Evolutionary conservation across 1,139 yeast genomes (phyloP).

Genomic region (Zygosaccharomyces pseudobailii): DNA sequence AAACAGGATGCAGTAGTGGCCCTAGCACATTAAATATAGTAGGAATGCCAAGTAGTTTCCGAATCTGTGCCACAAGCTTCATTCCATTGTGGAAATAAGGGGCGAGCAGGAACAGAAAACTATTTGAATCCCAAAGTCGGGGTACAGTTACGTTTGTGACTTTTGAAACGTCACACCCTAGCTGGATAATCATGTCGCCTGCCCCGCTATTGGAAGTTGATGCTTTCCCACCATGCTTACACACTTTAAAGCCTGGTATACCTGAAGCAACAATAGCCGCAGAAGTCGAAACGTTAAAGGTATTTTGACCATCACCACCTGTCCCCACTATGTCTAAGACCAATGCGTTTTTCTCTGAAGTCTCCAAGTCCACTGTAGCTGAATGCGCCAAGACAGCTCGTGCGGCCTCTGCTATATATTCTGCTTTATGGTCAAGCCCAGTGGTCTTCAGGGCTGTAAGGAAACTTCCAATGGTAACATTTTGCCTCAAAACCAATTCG

Average conservation of each 20-base stretch:
- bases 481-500: slow-evolving; percentile 5
- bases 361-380: slow-evolving; percentile 38
- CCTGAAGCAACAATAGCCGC: slow-evolving; percentile 94
- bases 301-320: slow-evolving; percentile 97
- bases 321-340: slow-evolving; percentile 93
- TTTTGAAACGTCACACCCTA: slow-evolving; percentile 73
- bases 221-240: slow-evolving; percentile 96
- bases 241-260: slow-evolving; percentile 64
- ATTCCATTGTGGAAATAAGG: slow-evolving; percentile 95
- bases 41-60: slow-evolving; percentile 78
- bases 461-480: slow-evolving; percentile 73
- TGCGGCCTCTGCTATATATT: slow-evolving; percentile 82
- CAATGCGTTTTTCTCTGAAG: slow-evolving; percentile 29
- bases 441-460: slow-evolving; percentile 67
- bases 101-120: slow-evolving; percentile 79
- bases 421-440: slow-evolving; percentile 79
- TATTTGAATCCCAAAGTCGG: slow-evolving; percentile 45
- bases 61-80: slow-evolving; percentile 73
- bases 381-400: slow-evolving; percentile 61
- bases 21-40: slow-evolving; percentile 92
- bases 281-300: slow-evolving; percentile 93
- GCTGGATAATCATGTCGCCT: slow-evolving; percentile 72
- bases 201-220: slow-evolving; percentile 91
- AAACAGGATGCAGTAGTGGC: slow-evolving; percentile 84
- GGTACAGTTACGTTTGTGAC: slow-evolving; percentile 67